phyloP scores from a whole-genome alignment of 1,139 yeast genomes.

The Citeromyces siamensis region DNA sequence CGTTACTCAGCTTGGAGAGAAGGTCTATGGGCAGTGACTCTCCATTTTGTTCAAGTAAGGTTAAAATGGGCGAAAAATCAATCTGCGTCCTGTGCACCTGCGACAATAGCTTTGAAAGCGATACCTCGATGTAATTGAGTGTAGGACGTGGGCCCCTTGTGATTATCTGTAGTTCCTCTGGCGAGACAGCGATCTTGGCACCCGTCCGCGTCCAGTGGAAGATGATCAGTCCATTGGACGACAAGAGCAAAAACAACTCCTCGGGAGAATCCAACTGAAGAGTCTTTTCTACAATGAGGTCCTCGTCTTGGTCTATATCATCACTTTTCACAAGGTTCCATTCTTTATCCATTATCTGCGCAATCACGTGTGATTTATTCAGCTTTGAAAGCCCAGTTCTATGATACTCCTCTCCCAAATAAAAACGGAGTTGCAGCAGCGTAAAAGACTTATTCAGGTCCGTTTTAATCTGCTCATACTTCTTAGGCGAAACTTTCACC shows the following conservation, averaged over 20 bases:
- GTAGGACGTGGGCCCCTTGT: constrained; percentile 21
- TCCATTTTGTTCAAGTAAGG: constrained; percentile 10
- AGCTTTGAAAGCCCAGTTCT: constrained; percentile 5
- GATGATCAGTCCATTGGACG: constrained; percentile 32
- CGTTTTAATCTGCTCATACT: constrained; percentile 17
- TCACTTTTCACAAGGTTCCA: constrained; percentile 27
- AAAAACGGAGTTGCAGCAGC: constrained; percentile 19
- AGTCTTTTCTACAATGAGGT: constrained; percentile 25
- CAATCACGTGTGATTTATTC: constrained; percentile 12
- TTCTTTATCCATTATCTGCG: constrained; percentile 21
- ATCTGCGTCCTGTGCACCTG: constrained; percentile 11
- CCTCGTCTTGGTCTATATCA: constrained; percentile 23
- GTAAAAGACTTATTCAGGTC: constrained; percentile 20
- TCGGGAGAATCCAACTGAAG: constrained; percentile 24
- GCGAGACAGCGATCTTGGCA: constrained; percentile 32
- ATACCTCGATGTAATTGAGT: constrained; percentile 17
- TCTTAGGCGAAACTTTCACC: constrained; percentile 15
- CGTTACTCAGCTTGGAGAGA: constrained; percentile 15
- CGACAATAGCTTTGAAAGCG: constrained; percentile 18
- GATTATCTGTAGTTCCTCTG: constrained; percentile 22
- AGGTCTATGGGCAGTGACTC: constrained; percentile 12
- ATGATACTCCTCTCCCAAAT: constrained; percentile 6
- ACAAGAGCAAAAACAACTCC: constrained; percentile 36
- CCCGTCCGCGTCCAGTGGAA: constrained; percentile 43
- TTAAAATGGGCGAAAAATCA: constrained; percentile 10